Conservation (phyloP, 495 filamentous ascomycete genomes). For the Podospora comata region DNA sequence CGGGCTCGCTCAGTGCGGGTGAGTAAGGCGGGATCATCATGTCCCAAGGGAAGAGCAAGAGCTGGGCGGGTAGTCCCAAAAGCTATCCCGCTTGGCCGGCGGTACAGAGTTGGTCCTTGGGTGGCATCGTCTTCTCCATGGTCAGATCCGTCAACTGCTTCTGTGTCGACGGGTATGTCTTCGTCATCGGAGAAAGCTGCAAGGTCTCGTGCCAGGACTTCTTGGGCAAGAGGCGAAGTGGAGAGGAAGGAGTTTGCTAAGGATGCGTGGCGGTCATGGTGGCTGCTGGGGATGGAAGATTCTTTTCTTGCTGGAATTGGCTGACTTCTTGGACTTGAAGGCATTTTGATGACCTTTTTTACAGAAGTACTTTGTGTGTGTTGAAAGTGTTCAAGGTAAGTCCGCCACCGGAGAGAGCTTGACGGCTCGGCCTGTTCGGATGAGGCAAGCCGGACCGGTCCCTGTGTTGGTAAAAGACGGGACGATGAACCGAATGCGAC, state of each 20-base stretch:
- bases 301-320: conserved; percentile 18
- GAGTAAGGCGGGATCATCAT: conserved; percentile 44
- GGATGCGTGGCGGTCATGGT: conserved; percentile 18
- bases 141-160: conserved; percentile 17
- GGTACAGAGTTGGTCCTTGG: conserved; percentile 66
- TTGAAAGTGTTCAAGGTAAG: background rate
- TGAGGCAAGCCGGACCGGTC: background rate
- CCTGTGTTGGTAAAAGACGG: background rate
- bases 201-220: conserved; percentile 67
- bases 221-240: conserved; percentile 60
- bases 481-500: conserved; percentile 4
- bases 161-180: conserved; percentile 42
- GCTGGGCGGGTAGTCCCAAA: conserved; percentile 54
- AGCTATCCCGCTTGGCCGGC: conserved; percentile 64
- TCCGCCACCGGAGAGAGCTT: background rate
- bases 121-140: conserved; percentile 36
- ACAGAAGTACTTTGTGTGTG: background rate
- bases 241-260: conserved; percentile 49
- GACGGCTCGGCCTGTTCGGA: background rate
- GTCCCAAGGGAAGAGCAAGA: conserved; percentile 23
- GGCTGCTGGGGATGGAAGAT: conserved; percentile 2
- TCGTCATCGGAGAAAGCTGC: conserved; percentile 56
- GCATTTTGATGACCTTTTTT: conserved; percentile 11
- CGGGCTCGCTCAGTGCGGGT: conserved; percentile 61
- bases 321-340: conserved; percentile 12